Conservation (phyloP, 1,284 basidiomycete species). For the Peniophora sp. region DNA sequence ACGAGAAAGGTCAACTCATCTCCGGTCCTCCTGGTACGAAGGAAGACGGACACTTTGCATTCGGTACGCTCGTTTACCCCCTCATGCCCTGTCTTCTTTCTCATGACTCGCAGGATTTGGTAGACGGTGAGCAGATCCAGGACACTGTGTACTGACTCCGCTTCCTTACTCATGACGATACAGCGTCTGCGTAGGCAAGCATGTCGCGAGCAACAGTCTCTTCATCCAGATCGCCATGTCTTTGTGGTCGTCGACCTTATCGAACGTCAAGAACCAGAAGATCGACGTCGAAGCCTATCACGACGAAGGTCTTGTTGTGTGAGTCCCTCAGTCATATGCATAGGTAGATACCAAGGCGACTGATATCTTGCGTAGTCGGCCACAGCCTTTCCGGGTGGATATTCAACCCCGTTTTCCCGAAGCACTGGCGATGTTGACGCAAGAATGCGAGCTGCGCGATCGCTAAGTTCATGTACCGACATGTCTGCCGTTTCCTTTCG, state of each 20-base stretch:
- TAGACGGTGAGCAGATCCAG: constrained; percentile 1
- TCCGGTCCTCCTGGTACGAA: constrained; percentile 13
- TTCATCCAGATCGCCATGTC: constrained; percentile 22
- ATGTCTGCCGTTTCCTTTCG: too few relatives aligned
- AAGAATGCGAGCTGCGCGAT: neutral
- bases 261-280: neutral
- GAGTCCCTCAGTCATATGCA: too few relatives aligned
- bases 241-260: constrained; percentile 24
- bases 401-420: neutral
- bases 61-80: neutral
- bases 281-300: neutral
- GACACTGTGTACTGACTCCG: too few relatives aligned
- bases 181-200: constrained; percentile 16
- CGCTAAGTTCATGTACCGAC: too few relatives aligned
- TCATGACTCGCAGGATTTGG: constrained; percentile 13
- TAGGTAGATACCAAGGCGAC: neutral
- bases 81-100: too few relatives aligned
- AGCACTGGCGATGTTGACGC: neutral
- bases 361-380: neutral
- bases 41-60: constrained; percentile 18
- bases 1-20: constrained; percentile 13
- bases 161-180: too few relatives aligned
- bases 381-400: neutral
- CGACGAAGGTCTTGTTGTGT: neutral
- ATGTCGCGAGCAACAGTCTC: constrained; percentile 24